These are phyloP conservation scores for Schwanniomyces etchellsii DNA, from an alignment of 1,139 yeast species.

Conservation along the genomic window DNA sequence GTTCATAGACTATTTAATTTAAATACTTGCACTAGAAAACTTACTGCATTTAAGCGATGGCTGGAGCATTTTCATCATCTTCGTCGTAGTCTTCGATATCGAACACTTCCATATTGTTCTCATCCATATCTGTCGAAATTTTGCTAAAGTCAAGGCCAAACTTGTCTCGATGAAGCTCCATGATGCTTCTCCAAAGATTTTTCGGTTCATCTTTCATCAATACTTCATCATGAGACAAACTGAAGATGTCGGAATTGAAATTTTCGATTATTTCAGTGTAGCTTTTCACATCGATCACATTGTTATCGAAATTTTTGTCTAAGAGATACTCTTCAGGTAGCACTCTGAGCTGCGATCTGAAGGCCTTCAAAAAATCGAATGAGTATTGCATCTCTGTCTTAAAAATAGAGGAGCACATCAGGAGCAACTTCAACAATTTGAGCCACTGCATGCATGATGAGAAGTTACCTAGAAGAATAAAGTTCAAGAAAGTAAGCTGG, in stretches of 20 bases:
- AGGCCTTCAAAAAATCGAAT: constrained; percentile 10
- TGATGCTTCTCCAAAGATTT: constrained; percentile 14
- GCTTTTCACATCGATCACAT: constrained; percentile 13
- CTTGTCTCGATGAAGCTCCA: constrained; percentile 7
- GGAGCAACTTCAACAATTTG: constrained; percentile 16
- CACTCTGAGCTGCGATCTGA: constrained; percentile 14
- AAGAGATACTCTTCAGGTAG: constrained; percentile 22
- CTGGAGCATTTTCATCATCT: constrained; percentile 26
- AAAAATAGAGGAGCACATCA: constrained; percentile 16
- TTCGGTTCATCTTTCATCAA: constrained; percentile 4
- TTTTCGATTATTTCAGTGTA: constrained; percentile 16
- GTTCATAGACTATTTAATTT: background rate
- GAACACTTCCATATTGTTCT: constrained; percentile 18
- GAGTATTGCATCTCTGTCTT: constrained; percentile 9
- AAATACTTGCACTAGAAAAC: too few relatives aligned
- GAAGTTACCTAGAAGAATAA: constrained; percentile 22
- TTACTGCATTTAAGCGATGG: constrained; percentile 16
- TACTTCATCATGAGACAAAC: constrained; percentile 3
- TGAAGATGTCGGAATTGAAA: constrained; percentile 12
- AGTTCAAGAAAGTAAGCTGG: constrained; percentile 19
- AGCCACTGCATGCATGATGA: constrained; percentile 29
- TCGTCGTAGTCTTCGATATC: constrained; percentile 16
- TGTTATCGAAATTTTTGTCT: constrained; percentile 11
- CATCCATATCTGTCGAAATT: constrained; percentile 10
- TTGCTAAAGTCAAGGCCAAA: constrained; percentile 14